A percentile compares a stretch with the other conserved stretches of the same genome.
These are phyloP conservation scores for Fragaria iinumae DNA, from an alignment of 306 rosid species.

Conservation along the genomic window DNA sequence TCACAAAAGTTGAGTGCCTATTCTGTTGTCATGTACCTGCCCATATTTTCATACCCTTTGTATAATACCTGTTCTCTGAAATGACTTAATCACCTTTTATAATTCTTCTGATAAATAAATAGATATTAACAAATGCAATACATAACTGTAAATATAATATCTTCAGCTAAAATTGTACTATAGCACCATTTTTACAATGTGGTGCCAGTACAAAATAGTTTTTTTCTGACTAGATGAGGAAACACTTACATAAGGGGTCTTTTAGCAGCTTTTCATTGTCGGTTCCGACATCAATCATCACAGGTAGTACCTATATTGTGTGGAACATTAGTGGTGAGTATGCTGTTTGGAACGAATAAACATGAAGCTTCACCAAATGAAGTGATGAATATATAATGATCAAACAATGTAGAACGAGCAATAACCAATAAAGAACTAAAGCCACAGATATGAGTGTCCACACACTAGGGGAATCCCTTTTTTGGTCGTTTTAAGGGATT, in stretches of 20 bases:
- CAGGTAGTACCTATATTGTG: slow-evolving; percentile 79
- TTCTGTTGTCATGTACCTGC: not conserved
- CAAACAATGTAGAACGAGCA: not conserved
- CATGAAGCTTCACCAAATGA: slow-evolving; percentile 8
- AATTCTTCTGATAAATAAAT: not conserved
- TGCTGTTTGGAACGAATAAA: not conserved
- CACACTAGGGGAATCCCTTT: not conserved
- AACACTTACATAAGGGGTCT: slow-evolving; percentile 78
- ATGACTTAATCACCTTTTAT: not conserved
- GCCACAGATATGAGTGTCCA: not conserved
- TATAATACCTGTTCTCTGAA: not conserved
- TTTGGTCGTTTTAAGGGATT: not conserved
- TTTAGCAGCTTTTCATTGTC: slow-evolving; percentile 79
- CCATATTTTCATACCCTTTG: not conserved
- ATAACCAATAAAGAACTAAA: not conserved
- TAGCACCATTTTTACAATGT: not conserved
- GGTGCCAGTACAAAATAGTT: not conserved
- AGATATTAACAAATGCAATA: not conserved
- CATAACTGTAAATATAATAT: not conserved
- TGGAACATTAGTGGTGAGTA: not conserved
- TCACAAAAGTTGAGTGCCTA: not conserved
- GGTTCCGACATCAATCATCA: slow-evolving; percentile 98
- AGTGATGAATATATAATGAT: not conserved
- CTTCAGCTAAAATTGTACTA: not conserved
- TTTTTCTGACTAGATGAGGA: slow-evolving; percentile 13